Conservation (phyloP, 805 yeast species). For the Candida yuanshanica region DNA sequence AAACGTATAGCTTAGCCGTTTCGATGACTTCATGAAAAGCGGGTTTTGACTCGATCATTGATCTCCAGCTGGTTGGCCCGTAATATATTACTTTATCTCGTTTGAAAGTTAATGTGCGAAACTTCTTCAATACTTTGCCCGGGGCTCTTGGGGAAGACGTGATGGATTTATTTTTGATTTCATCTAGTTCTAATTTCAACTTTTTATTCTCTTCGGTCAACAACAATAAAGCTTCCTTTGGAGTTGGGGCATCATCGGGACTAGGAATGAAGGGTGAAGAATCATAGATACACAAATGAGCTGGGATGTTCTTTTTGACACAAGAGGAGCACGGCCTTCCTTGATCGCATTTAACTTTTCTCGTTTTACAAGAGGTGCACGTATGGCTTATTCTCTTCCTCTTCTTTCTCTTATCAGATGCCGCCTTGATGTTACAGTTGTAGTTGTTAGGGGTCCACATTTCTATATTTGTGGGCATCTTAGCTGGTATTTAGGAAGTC, state of each 20-base stretch:
- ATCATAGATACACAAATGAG: conserved; percentile 21
- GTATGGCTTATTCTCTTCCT: conserved; percentile 14
- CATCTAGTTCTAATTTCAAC: conserved; percentile 13
- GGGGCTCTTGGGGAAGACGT: background rate
- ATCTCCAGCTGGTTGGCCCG: conserved; percentile 22
- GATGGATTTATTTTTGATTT: conserved; percentile 2
- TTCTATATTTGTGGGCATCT: background rate
- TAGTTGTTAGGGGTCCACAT: background rate
- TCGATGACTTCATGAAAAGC: conserved; percentile 6
- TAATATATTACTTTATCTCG: conserved; percentile 10
- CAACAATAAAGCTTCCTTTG: conserved; percentile 9
- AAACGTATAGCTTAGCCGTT: conserved; percentile 9
- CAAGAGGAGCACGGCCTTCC: conserved; percentile 22
- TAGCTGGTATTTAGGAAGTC: too few relatives aligned
- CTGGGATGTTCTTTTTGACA: conserved; percentile 18
- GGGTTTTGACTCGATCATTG: conserved; percentile 6
- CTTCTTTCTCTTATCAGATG: conserved; percentile 6
- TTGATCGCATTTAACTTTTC: conserved; percentile 24
- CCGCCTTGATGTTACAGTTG: background rate
- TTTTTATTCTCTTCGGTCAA: conserved; percentile 15
- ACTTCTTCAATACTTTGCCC: conserved; percentile 4
- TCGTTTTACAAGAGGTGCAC: conserved; percentile 18
- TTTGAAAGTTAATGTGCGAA: conserved; percentile 7
- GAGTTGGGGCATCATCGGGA: conserved; percentile 11
- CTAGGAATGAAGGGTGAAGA: conserved; percentile 26